phyloP scores from a whole-genome alignment of 352 stramenopile species.

The Peronospora farinosa region DNA sequence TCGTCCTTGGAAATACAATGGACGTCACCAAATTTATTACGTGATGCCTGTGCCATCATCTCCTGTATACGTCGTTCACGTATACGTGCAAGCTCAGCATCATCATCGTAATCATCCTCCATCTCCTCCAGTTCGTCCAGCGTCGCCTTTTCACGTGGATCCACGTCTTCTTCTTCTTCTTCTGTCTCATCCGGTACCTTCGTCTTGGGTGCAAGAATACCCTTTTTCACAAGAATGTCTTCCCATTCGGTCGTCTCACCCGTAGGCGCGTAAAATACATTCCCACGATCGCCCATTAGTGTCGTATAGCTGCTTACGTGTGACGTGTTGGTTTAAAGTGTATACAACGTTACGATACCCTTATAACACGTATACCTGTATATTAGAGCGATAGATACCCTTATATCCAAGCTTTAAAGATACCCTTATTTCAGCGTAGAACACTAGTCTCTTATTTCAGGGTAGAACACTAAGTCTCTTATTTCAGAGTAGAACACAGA shows the following conservation, averaged over 20 bases:
- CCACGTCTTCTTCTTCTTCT: conserved; percentile 64
- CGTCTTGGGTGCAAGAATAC: conserved; percentile 83
- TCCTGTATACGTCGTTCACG: conserved; percentile 80
- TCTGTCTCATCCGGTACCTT: conserved; percentile 78
- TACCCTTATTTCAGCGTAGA: no score
- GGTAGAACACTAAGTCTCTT: no score
- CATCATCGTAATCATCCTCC: conserved; percentile 86
- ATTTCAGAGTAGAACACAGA: no score
- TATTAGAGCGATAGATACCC: background rate
- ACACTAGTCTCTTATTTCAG: no score
- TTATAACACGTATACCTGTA: background rate
- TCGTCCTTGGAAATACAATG: conserved; percentile 90
- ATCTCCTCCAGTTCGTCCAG: conserved; percentile 83
- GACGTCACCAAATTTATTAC: conserved; percentile 86
- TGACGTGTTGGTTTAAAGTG: no score
- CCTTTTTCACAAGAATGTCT: conserved; percentile 86
- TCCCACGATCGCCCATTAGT: conserved; percentile 62
- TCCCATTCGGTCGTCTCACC: conserved; percentile 88
- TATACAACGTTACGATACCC: background rate
- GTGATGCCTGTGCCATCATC: conserved; percentile 78
- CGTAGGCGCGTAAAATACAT: conserved; percentile 81
- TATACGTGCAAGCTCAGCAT: conserved; percentile 67
- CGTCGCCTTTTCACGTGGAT: conserved; percentile 72
- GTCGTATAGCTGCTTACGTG: background rate
- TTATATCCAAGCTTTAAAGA: no score